Base-by-base conservation (phyloP, 495 filamentous ascomycete genomes). In the Ramalina intermedia region DNA sequence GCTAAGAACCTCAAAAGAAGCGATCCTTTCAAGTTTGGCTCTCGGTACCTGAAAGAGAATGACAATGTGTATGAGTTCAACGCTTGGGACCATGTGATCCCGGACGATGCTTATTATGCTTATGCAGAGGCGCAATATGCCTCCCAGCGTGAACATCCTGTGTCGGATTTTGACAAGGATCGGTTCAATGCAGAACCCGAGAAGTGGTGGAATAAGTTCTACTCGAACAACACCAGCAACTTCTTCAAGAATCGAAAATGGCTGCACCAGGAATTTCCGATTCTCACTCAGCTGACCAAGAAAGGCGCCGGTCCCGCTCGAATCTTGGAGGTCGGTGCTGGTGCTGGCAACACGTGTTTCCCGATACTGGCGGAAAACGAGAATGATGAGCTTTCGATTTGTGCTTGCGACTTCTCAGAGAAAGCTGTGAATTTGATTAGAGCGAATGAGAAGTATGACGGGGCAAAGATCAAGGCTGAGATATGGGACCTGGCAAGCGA, bases 161-260 rank as follows among this genome's bases (percentile, higher is more conserved):
- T 91, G 24, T 84, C 79, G 12, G 85, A 90, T 27, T 94, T 86
- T 66, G 88, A 96, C 64, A 82, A 82, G 57, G 69, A 64, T 42
- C 81, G 85, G 46, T 94, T 96, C 76, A 96, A 95, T 63, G 65
- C 68, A 26, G 78, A 91, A 49, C 91, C 91, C 4, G 87, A 81
- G 9, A 94, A 85, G 63, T 96, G 87, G 84, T 96, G 90, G 90
- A 86, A 96, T 58, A 69, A 79, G 38, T 98, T 98, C 69, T 98
- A 98, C 69, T 82, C 83, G 62, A 89, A 94, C 65, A 96, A 98
- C 66, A 84, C 81, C 6, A 73, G 78, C 47, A 95, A 96, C 61
- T 98, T 98, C 69, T 98, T 98, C 80, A 96, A 98, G 66, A 81
- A 98, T 57, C 80, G 91, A 43, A 96, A 96, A 62, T 98, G 91